A percentile compares a stretch with the other conserved stretches of the same genome.
phyloP scores from a whole-genome alignment of 768 basidiomycete species.

The Amylocystis lapponica region DNA sequence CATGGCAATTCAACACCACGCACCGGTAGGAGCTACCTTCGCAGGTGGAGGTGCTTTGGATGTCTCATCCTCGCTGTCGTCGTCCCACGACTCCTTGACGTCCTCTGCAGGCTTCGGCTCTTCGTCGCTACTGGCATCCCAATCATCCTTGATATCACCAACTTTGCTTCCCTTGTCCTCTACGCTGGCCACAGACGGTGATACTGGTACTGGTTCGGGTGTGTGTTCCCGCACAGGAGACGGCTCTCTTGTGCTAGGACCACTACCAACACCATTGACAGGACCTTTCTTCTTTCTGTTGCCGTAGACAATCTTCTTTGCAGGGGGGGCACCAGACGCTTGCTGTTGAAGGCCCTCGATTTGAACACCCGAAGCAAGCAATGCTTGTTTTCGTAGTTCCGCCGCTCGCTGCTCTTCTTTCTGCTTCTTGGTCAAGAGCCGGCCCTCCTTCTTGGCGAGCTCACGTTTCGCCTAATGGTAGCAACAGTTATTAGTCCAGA shows the following conservation, averaged over 20 bases:
- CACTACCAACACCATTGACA: no score
- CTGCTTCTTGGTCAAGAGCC: conserved; percentile 94
- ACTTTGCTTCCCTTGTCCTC: conserved; percentile 13
- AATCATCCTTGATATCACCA: conserved; percentile 37
- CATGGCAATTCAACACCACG: background rate
- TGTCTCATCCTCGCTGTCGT: conserved; percentile 37
- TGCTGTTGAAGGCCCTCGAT: conserved; percentile 82
- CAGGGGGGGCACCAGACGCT: conserved; percentile 35
- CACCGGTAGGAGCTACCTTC: conserved; percentile 2
- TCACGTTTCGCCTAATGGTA: conserved; percentile 94
- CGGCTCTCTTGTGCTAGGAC: conserved; percentile 2
- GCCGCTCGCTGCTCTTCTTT: conserved; percentile 89
- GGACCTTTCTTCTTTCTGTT: conserved; percentile 75
- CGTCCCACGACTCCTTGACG: conserved; percentile 54
- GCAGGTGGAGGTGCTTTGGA: conserved; percentile 16
- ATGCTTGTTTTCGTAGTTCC: conserved; percentile 85
- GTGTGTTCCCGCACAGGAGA: conserved; percentile 17
- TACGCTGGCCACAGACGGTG: conserved; percentile 10
- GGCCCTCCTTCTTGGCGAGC: conserved; percentile 88
- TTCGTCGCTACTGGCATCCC: conserved; percentile 43
- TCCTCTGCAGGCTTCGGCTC: conserved; percentile 25
- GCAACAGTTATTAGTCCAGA: conserved; percentile 7
- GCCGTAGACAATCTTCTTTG: conserved; percentile 82
- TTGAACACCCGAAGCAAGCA: conserved; percentile 82
- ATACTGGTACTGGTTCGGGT: conserved; percentile 20